phyloP scores from a whole-genome alignment of 352 stramenopile species.

The Phytophthora tentaculata region DNA sequence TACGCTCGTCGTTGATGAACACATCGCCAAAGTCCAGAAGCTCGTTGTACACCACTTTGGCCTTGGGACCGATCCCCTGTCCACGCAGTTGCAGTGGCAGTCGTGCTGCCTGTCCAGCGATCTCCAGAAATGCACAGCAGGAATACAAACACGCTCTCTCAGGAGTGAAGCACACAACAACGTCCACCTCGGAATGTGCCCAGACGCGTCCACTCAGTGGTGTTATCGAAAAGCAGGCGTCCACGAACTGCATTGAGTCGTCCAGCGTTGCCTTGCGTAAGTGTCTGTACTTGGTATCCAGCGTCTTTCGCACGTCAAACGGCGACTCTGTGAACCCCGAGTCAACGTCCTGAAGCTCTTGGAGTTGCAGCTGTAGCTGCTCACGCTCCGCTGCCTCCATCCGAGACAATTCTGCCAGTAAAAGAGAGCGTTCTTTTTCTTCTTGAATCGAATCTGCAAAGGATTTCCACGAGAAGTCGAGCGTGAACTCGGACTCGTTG shows the following conservation, averaged over 20 bases:
- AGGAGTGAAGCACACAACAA: slow-evolving; percentile 92
- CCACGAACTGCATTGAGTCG: slow-evolving; percentile 94
- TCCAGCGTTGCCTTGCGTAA: slow-evolving; percentile 89
- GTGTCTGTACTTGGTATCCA: slow-evolving; percentile 93
- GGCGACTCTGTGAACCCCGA: slow-evolving; percentile 41
- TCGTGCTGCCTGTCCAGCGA: slow-evolving; percentile 88
- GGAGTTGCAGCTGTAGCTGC: slow-evolving; percentile 63
- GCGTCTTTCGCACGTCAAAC: slow-evolving; percentile 64
- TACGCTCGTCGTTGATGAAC: slow-evolving; percentile 91
- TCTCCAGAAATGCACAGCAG: slow-evolving; percentile 87
- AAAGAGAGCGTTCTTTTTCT: slow-evolving; percentile 76
- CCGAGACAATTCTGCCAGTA: slow-evolving; percentile 84
- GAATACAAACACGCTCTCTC: slow-evolving; percentile 83
- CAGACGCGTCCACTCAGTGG: slow-evolving; percentile 92
- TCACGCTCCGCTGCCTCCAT: slow-evolving; percentile 83
- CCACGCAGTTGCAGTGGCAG: slow-evolving; percentile 91
- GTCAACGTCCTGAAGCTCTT: slow-evolving; percentile 29
- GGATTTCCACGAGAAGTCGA: slow-evolving; percentile 94
- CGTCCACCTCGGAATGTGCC: slow-evolving; percentile 92
- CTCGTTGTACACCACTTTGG: slow-evolving; percentile 93
- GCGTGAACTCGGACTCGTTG: slow-evolving; percentile 92
- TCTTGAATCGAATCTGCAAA: slow-evolving; percentile 80
- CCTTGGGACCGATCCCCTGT: slow-evolving; percentile 93
- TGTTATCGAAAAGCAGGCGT: slow-evolving; percentile 92
- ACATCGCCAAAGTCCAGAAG: slow-evolving; percentile 95